Evolutionary conservation across 169 alveolate genomes (phyloP).

Genomic region (Plasmodium knowlesi): DNA sequence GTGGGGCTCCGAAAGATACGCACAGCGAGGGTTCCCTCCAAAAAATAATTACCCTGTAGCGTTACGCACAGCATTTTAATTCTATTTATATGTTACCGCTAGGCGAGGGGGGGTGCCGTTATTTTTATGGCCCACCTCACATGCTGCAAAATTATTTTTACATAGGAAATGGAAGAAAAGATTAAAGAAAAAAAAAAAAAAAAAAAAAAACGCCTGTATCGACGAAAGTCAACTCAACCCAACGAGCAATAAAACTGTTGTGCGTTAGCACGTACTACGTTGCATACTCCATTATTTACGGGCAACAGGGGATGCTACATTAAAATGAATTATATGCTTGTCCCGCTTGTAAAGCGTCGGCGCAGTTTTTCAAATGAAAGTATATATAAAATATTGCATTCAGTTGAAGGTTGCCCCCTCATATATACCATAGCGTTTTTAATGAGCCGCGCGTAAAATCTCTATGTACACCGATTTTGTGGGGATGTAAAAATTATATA

Average conservation of each 20-base stretch:
- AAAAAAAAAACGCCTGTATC: background rate
- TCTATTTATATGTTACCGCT: background rate
- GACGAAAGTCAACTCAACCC: background rate
- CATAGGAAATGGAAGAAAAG: background rate
- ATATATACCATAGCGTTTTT: background rate
- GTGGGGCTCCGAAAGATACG: background rate
- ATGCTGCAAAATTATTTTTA: background rate
- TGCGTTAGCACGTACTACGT: background rate
- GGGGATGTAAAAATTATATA: background rate
- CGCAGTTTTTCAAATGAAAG: background rate
- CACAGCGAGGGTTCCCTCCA: background rate
- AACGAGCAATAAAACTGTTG: background rate
- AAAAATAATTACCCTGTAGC: background rate
- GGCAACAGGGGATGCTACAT: background rate
- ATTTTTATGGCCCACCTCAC: background rate
- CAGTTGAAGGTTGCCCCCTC: background rate
- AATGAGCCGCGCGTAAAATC: background rate
- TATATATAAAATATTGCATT: background rate
- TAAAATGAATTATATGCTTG: too few relatives aligned
- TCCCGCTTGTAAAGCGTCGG: background rate
- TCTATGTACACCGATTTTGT: conserved; percentile 9
- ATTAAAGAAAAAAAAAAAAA: background rate
- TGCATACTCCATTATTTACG: background rate
- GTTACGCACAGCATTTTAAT: background rate
- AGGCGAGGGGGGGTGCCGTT: background rate